Percentiles rank a stretch among this genome's conserved stretches.
phyloP scores from a whole-genome alignment of 2,329 filamentous ascomycete species.

The Diaporthe ilicicola region DNA sequence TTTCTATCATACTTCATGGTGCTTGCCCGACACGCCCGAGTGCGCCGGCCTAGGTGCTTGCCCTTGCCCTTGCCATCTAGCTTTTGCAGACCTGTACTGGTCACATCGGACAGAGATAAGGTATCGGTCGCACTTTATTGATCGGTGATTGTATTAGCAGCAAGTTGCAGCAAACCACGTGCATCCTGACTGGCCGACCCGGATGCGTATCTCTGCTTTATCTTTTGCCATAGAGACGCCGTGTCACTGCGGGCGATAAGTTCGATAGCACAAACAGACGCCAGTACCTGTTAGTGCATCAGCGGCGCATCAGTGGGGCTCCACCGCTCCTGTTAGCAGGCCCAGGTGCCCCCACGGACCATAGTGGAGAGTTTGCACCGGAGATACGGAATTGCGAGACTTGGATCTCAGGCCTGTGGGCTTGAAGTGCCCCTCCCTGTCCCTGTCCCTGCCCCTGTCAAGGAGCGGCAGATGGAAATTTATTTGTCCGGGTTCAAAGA shows the following conservation, averaged over 20 bases:
- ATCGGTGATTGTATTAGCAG: conserved; percentile 3
- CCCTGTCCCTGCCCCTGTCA: not conserved
- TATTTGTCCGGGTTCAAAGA: not conserved
- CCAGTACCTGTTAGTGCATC: not conserved
- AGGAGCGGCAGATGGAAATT: not conserved
- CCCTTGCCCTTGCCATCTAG: not conserved
- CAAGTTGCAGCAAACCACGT: not conserved
- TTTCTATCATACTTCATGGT: not conserved
- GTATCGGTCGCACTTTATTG: not conserved
- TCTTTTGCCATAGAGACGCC: not conserved
- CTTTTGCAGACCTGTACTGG: not conserved
- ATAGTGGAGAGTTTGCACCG: not conserved
- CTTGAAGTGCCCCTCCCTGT: not conserved
- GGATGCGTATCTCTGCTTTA: conserved; percentile 2
- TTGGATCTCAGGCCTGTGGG: not conserved
- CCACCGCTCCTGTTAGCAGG: not conserved
- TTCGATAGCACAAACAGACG: not conserved
- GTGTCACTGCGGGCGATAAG: not conserved
- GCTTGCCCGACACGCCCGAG: not conserved
- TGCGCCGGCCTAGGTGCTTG: not conserved
- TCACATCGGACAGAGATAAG: conserved; percentile 4
- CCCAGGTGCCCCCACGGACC: conserved; percentile 1
- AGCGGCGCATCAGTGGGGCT: not conserved
- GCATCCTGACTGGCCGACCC: conserved; percentile 2
- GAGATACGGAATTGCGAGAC: not conserved